phyloP scores from a whole-genome alignment of 1,284 basidiomycete species.

The Papiliotrema flavescens region DNA sequence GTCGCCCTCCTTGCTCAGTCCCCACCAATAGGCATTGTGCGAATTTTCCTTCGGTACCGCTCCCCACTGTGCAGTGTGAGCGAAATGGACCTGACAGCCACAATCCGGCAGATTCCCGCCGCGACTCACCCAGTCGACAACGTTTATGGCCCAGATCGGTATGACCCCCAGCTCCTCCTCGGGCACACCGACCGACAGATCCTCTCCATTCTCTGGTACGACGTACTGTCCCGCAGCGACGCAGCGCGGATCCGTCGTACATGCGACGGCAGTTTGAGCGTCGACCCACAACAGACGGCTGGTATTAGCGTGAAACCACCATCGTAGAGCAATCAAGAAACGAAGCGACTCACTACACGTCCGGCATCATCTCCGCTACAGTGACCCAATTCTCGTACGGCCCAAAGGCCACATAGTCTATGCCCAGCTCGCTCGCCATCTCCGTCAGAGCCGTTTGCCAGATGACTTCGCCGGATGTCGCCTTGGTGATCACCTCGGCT shows the following conservation, averaged over 20 bases:
- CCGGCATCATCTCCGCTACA: constrained; percentile 37
- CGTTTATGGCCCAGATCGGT: constrained; percentile 38
- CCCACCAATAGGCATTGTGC: constrained; percentile 32
- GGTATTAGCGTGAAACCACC: too few species aligned
- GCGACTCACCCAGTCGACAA: constrained; percentile 38
- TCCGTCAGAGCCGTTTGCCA: constrained; percentile 28
- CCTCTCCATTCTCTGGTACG: constrained; percentile 18
- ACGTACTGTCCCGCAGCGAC: constrained; percentile 35
- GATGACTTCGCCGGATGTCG: constrained; percentile 32
- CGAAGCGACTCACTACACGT: constrained; percentile 29
- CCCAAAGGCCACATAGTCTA: constrained; percentile 21
- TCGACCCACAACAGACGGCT: constrained; percentile 32
- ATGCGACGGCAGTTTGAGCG: constrained; percentile 28
- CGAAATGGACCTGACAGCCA: not conserved
- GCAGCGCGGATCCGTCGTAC: constrained; percentile 42
- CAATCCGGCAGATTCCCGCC: not conserved
- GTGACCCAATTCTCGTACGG: constrained; percentile 30
- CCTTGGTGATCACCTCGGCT: constrained; percentile 11
- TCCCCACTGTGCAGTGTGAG: constrained; percentile 26
- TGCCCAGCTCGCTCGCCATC: constrained; percentile 5
- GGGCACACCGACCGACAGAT: constrained; percentile 24
- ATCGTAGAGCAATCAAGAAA: too few species aligned
- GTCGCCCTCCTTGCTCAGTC: constrained; percentile 23
- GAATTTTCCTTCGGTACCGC: constrained; percentile 20
- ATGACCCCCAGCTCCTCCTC: constrained; percentile 34